Percentiles rank a stretch among this genome's conserved stretches.
Conservation (phyloP, 2,329 filamentous ascomycete species). For the Pyrenochaeta sp. region DNA sequence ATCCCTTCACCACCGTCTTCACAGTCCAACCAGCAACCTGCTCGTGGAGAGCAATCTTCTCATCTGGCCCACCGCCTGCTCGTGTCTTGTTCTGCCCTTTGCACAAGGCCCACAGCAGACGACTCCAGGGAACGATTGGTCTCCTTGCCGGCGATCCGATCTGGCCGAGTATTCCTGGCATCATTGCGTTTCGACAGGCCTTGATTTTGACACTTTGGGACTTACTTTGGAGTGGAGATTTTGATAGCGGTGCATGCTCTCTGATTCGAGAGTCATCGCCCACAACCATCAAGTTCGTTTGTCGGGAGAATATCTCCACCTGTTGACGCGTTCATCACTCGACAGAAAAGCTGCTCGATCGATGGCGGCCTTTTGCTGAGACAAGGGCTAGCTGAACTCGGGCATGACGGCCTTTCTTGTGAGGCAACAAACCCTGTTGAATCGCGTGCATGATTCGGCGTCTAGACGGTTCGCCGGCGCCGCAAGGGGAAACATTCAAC, state of each 20-base stretch:
- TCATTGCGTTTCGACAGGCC: slow-evolving; percentile 3
- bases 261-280: not conserved
- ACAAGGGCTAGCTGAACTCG: too few species aligned
- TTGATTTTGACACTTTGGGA: slow-evolving; percentile 13
- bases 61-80: slow-evolving; percentile 4
- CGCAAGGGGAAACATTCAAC: too few species aligned
- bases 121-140: slow-evolving; percentile 5
- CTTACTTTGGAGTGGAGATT: slow-evolving; percentile 7
- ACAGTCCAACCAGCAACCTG: slow-evolving; percentile 10
- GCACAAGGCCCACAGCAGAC: slow-evolving; percentile 1
- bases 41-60: slow-evolving; percentile 10
- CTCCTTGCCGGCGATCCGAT: slow-evolving; percentile 30
- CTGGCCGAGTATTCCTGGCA: slow-evolving; percentile 20
- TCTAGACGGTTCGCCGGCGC: too few species aligned
- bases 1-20: slow-evolving; percentile 6
- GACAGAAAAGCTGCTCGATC: too few species aligned
- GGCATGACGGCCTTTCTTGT: too few species aligned
- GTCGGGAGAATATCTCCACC: too few species aligned
- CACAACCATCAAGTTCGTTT: not conserved
- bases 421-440: too few species aligned
- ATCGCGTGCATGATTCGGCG: too few species aligned
- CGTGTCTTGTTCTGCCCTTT: not conserved
- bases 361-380: too few species aligned
- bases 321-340: too few species aligned
- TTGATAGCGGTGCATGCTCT: too few species aligned